phyloP scores from a whole-genome alignment of 2,329 filamentous ascomycete species.

The Clarireedia hainanense region DNA sequence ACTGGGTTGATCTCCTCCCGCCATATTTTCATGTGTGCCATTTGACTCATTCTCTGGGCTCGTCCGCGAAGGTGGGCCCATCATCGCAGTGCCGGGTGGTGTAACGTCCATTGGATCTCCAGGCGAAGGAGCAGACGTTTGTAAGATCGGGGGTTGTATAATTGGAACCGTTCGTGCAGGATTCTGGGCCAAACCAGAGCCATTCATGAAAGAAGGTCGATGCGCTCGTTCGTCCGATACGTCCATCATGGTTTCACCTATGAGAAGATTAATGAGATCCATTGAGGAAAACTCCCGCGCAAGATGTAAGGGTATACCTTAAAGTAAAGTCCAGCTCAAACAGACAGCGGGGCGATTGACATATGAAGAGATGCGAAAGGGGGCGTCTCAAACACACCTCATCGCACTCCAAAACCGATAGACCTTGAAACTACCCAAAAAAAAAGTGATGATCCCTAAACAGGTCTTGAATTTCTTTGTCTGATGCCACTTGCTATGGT shows the following conservation, averaged over 20 bases:
- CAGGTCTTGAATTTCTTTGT: conserved; percentile 6
- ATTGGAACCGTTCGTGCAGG: conserved; percentile 44
- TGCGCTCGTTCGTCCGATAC: conserved; percentile 25
- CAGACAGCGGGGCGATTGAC: background rate
- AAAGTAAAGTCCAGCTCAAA: background rate
- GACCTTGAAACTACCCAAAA: background rate
- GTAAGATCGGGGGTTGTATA: conserved; percentile 47
- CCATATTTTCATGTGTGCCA: conserved; percentile 26
- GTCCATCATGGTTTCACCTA: conserved; percentile 28
- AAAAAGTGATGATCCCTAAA: background rate
- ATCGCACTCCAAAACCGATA: conserved; percentile 1
- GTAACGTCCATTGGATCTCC: conserved; percentile 56
- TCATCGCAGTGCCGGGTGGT: conserved; percentile 38
- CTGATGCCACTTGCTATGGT: conserved; percentile 10
- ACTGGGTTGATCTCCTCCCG: conserved; percentile 31
- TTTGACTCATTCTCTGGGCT: conserved; percentile 29
- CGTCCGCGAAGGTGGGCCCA: conserved; percentile 26
- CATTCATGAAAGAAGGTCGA: conserved; percentile 22
- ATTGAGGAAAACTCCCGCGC: background rate
- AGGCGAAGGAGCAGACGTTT: conserved; percentile 50
- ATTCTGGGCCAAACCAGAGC: conserved; percentile 19
- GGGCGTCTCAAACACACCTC: conserved; percentile 2
- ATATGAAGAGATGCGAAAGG: background rate
- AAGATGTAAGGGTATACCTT: no score
- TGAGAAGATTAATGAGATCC: background rate